Conservation (phyloP, 1,284 basidiomycete species). For the Inonotus obliquus region DNA sequence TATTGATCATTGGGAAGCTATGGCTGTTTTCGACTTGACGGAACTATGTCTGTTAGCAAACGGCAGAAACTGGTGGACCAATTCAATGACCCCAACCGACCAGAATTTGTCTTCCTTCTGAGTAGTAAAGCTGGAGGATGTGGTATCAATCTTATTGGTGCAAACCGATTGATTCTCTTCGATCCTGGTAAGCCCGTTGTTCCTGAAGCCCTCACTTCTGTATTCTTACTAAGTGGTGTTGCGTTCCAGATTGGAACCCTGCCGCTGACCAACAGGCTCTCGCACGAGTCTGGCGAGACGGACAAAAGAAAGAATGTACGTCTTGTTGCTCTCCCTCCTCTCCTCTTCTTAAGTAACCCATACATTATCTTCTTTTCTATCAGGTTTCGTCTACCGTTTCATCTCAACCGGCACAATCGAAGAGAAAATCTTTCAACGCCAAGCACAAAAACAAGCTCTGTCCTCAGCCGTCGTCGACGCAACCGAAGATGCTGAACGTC, state of each 20-base stretch:
- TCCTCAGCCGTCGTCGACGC: slow-evolving; percentile 98
- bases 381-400: slow-evolving; percentile 97
- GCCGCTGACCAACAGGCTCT: slow-evolving; percentile 98
- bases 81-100: slow-evolving; percentile 94
- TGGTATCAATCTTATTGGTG: slow-evolving; percentile 97
- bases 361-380: too few species aligned
- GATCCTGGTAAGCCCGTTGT: slow-evolving; percentile 70
- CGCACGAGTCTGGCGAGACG: slow-evolving; percentile 98
- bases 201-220: neutral
- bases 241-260: slow-evolving; percentile 87
- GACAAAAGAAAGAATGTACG: slow-evolving; percentile 98
- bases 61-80: slow-evolving; percentile 96
- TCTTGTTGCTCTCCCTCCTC: neutral
- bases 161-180: slow-evolving; percentile 93
- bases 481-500: slow-evolving; percentile 92
- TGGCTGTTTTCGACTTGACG: slow-evolving; percentile 90
- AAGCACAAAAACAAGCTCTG: slow-evolving; percentile 94
- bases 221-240: slow-evolving; percentile 1
- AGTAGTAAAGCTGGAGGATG: slow-evolving; percentile 98
- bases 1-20: slow-evolving; percentile 50
- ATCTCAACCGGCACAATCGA: slow-evolving; percentile 98
- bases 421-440: slow-evolving; percentile 97
- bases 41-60: slow-evolving; percentile 90
- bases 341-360: neutral
- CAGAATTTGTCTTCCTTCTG: slow-evolving; percentile 94